Base-by-base conservation (phyloP, 306 rosid species). In the Sphenostylis stenocarpa region DNA sequence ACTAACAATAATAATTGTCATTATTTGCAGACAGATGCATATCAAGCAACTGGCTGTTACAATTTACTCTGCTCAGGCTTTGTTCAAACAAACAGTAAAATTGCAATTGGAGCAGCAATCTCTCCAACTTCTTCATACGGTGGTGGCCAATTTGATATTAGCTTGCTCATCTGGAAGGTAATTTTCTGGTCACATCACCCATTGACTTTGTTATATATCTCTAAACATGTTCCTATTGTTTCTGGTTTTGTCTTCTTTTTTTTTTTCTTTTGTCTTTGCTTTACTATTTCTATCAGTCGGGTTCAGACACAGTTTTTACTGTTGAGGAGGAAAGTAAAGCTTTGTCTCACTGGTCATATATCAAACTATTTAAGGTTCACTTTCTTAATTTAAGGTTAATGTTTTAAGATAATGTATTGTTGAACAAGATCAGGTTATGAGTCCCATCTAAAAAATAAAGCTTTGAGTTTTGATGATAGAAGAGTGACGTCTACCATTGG, bases 111-210 rank as follows among this genome's bases (percentile, higher is more conserved):
- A 61, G 94, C 91, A 68, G 88, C 96, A 55, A 89, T 93, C 53
- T 85, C 94, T 43, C 94, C 96, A 55, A 89, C 82, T 41, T 93
- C 98, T 23, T 70, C 89, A 29, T 89, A 82, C 76, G 56, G 17
- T 51, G 98, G 93, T 7, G 87, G 89, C 6, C 98, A 93, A 52
- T 93, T 85, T 77, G 94, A 90, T 73, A 90, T 92, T 44, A 90
- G 88, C 85, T 55, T 92, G 33, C 85, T 92, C 78, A 82, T 92
- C 84, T 92, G 97, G 97, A 92, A 92, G 97, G 97, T 92, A 92
- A 77, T 2, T 55, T 55, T 31, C 15, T 51, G 9, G 17, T 41
- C 31, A 7, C 1, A 1, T 69, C 31, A 39, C 33, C 19, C 11
- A 64, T 3, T 63, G 7, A 43, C 15, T 55, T 53, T 1, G 38